Percentiles rank a stretch among this genome's conserved stretches.
Conservation (phyloP, 148 eudicot species). For the Chenopodium suecicum region DNA sequence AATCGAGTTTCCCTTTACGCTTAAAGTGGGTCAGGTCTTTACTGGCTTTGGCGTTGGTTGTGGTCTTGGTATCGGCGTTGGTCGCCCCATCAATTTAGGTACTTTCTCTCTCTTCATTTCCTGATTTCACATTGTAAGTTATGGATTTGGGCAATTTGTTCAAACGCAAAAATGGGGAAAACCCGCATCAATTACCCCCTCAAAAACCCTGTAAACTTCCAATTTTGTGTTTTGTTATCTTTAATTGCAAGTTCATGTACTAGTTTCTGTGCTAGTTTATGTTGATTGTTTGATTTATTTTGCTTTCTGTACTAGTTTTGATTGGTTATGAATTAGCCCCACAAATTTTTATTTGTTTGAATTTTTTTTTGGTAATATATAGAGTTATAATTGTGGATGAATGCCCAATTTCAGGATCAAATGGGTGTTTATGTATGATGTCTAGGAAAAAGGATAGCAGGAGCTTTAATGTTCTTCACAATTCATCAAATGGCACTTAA, state of each 20-base stretch:
- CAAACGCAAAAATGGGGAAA: constrained; percentile 29
- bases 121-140: background rate
- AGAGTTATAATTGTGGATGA: background rate
- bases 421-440: background rate
- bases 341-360: no score
- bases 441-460: background rate
- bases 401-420: background rate
- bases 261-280: background rate
- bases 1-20: constrained; percentile 72
- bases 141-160: constrained; percentile 48
- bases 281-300: background rate
- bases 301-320: no score
- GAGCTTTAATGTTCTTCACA: background rate
- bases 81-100: constrained; percentile 85
- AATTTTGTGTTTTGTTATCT: background rate
- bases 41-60: constrained; percentile 92
- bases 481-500: background rate
- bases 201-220: constrained; percentile 27
- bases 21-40: constrained; percentile 78
- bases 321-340: background rate
- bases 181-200: constrained; percentile 17
- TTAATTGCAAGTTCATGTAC: background rate
- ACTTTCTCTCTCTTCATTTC: constrained; percentile 16
- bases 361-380: no score
- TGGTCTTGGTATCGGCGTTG: constrained; percentile 92